Base-by-base conservation (phyloP, 2,329 filamentous ascomycete species). In the Claviceps sp. region DNA sequence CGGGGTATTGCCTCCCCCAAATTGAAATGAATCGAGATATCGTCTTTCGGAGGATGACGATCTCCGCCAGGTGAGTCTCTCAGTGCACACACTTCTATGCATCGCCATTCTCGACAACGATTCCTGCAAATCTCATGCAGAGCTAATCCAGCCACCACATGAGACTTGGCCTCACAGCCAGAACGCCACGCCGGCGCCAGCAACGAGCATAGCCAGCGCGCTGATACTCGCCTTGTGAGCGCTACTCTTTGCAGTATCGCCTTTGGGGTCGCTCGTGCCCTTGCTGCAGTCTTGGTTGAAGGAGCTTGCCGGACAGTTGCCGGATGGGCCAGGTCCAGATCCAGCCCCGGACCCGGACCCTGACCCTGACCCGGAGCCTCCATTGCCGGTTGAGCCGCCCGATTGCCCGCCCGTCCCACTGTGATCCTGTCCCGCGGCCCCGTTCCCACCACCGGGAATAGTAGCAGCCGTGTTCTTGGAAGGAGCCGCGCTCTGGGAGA, bases 201-300 rank as follows among this genome's bases (percentile, higher is more conserved):
- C 68, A 56, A 69, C 64, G 34, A 69, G 60, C 52, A 70, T 65
- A 51, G 67, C 68, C 56, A 69, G 54, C 11, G 62, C 63, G 54
- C 68, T 71, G 10, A 62, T 62, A 19, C 65, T 63, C 10, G 63
- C 57, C 54, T 63, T 62, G 54, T 60, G 59, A 52, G 65, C 61
- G 13, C 57, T 59, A 51, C 58, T 68, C 57, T 64, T 66, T 52
- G 63, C 63, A 38, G 60, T 61, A 47, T 61, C 61, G 22, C 54
- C 63, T 34, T 50, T 44, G 43, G 55, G 50, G 45, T 55, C 51
- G 41, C 54, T 56, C 42, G 48, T 53, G 10, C 50, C 54, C 47
- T 48, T 55, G 55, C 60, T 59, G 58, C 70, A 73, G 53, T 64
- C 58, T 58, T 74, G 70, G 52, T 66, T 64, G 58, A 76, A 76